Evolutionary conservation across 2,329 filamentous ascomycete genomes (phyloP).

Genomic region (Helicocarpus griseus): DNA sequence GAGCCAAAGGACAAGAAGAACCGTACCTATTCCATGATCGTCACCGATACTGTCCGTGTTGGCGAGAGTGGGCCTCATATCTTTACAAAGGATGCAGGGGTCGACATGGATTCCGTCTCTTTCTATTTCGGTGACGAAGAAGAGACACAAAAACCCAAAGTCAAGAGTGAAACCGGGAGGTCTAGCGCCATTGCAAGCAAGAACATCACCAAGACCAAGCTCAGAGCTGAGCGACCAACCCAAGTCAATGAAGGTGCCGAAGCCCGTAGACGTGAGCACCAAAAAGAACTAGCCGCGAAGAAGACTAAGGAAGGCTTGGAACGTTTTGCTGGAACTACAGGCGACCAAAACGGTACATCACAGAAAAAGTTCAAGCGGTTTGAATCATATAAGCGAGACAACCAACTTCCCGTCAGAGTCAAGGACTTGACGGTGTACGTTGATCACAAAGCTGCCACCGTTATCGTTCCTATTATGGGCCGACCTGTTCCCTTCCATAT

Average conservation of each 20-base stretch:
- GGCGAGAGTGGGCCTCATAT: constrained; percentile 58
- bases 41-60: constrained; percentile 90
- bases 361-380: constrained; percentile 99
- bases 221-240: constrained; percentile 81
- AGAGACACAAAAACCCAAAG: constrained; percentile 69
- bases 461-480: constrained; percentile 94
- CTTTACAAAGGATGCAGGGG: constrained; percentile 87
- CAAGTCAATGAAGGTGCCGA: constrained; percentile 87
- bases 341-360: constrained; percentile 76
- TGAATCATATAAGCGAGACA: constrained; percentile 97
- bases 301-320: constrained; percentile 84
- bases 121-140: constrained; percentile 99
- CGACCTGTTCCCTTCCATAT: constrained; percentile 97
- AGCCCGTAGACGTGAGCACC: constrained; percentile 76
- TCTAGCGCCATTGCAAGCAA: constrained; percentile 84
- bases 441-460: constrained; percentile 78
- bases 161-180: constrained; percentile 68
- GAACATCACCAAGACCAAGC: constrained; percentile 88
- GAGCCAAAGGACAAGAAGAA: constrained; percentile 82
- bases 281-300: constrained; percentile 77
- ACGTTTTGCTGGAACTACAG: constrained; percentile 75
- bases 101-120: constrained; percentile 85
- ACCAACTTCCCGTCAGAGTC: constrained; percentile 74
- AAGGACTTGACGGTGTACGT: constrained; percentile 84
- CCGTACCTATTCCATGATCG: constrained; percentile 76